Evolutionary conservation across 1,284 basidiomycete species (phyloP).

Genomic region (Erythrobasidium hasegawianum): DNA sequence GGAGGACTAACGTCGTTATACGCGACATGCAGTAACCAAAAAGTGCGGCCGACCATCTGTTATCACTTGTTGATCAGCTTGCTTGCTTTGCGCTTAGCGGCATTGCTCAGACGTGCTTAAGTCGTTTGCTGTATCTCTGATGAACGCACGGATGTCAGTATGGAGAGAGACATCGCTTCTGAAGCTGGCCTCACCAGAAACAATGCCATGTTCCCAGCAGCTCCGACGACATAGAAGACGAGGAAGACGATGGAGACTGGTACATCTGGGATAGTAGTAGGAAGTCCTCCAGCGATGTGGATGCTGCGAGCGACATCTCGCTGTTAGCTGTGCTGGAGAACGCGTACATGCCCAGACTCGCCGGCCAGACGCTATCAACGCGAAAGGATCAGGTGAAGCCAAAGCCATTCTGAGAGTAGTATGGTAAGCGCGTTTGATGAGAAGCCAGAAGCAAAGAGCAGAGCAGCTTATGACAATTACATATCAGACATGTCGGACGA

Average conservation of each 20-base stretch:
- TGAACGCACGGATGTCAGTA: too few species aligned
- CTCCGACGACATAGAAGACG: slow-evolving; percentile 24
- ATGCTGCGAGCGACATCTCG: slow-evolving; percentile 4
- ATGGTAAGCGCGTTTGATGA: too few species aligned
- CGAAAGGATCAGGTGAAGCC: not conserved
- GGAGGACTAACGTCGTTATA: slow-evolving; percentile 22
- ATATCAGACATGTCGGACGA: too few species aligned
- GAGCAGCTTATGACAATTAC: too few species aligned
- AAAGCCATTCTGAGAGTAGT: not conserved
- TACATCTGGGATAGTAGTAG: slow-evolving; percentile 28
- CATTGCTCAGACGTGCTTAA: slow-evolving; percentile 3
- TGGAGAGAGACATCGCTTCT: too few species aligned
- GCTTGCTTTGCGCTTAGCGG: too few species aligned
- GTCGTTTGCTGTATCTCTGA: slow-evolving; percentile 21
- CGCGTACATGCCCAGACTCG: too few species aligned
- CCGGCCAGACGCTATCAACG: not conserved
- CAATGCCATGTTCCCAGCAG: slow-evolving; percentile 7
- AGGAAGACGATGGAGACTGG: slow-evolving; percentile 19
- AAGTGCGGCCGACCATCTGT: slow-evolving; percentile 28
- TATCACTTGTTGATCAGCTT: not conserved
- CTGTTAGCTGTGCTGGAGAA: too few species aligned
- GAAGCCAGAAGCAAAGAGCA: too few species aligned
- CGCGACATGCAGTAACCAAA: slow-evolving; percentile 34
- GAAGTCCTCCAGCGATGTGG: slow-evolving; percentile 29
- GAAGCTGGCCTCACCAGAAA: too few species aligned